A percentile compares a stretch with the other conserved stretches of the same genome.
phyloP scores from a whole-genome alignment of 2,329 filamentous ascomycete genomes.

The Hymenoscyphus fructigenus region DNA sequence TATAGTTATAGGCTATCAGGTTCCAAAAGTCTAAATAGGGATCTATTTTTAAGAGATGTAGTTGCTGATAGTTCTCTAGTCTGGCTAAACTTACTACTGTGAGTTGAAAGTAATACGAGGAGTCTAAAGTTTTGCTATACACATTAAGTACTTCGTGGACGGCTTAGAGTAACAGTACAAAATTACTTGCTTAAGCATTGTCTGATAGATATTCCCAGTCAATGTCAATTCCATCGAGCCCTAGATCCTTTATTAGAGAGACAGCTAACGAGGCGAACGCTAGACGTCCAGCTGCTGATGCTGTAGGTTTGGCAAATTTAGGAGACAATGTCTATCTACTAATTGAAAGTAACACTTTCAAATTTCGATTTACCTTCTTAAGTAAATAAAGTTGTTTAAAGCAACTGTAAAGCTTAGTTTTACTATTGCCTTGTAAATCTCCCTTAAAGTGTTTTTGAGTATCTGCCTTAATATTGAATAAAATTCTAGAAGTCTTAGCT shows the following conservation, averaged over 20 bases:
- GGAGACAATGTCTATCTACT: conserved; percentile 90
- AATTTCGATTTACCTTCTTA: conserved; percentile 75
- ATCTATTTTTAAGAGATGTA: conserved; percentile 64
- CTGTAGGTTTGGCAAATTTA: conserved; percentile 77
- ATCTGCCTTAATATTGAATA: conserved; percentile 64
- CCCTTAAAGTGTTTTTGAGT: conserved; percentile 58
- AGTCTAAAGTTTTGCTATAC: conserved; percentile 48
- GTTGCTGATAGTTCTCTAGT: conserved; percentile 58
- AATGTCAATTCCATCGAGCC: conserved; percentile 70
- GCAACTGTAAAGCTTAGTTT: conserved; percentile 83
- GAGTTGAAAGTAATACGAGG: conserved; percentile 55
- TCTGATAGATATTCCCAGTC: conserved; percentile 68
- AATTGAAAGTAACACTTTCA: conserved; percentile 83
- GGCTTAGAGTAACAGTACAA: conserved; percentile 57
- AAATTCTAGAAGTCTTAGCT: conserved; percentile 34
- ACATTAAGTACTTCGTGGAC: conserved; percentile 58
- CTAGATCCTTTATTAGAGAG: conserved; percentile 73
- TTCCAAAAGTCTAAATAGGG: conserved; percentile 71
- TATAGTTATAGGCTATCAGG: conserved; percentile 86
- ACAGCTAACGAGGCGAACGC: conserved; percentile 74
- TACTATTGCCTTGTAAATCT: conserved; percentile 67
- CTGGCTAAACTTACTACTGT: conserved; percentile 65
- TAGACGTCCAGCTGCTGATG: conserved; percentile 65
- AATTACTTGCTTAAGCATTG: conserved; percentile 53
- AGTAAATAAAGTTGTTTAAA: conserved; percentile 84